Base-by-base conservation (phyloP, 805 yeast species). In the Teunomyces aglyptinius region DNA sequence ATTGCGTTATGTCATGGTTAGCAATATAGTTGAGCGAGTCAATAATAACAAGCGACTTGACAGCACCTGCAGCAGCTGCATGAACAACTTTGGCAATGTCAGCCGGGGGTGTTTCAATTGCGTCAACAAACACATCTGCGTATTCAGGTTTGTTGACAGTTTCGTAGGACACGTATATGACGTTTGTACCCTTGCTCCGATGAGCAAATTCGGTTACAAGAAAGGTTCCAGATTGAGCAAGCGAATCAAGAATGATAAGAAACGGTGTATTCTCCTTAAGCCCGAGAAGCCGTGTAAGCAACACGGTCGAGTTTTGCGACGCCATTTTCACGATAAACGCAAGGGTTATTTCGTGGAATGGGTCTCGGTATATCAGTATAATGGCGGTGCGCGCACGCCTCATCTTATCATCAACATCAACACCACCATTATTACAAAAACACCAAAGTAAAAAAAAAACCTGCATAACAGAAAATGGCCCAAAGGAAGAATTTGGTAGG, bases 251-350 rank as follows among this genome's bases (percentile, higher is more conserved):
- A 3, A 86, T 70, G 4, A 92, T 71, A 2, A 89, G 63, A 45
- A 92, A 78, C 0, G 96, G 95, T 0, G 92, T 78, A 18, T 65
- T 64, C 57, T 94, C 98, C 52, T 83, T 86, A 43, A 88, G 67
- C 2, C 82, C 65, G 2, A 94, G 63, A 5, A 89, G 69, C 48
- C 98, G 69, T 39, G 76, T 81, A 46, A 91, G 70, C 5, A 90
- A 69, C 27, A 85, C 84, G 5, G 62, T 49, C 3, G 76, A 63
- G 38, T 57, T 64, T 48, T 67, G 73, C 3, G 59, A 53, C 12
- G 69, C 52, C 74, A 69, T 68, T 15, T 22, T 34, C n/a, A 7
- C 15, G 24, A 34, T 7, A 34, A n/a, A n/a, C 4, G 15, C 16
- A 18, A 6, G 19, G 24, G 13, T 35, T 19, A 12, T 19, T 19